A percentile compares a stretch with the other conserved stretches of the same genome.
Conservation (phyloP, 2,329 filamentous ascomycete genomes). For the Septoria petroselini region DNA sequence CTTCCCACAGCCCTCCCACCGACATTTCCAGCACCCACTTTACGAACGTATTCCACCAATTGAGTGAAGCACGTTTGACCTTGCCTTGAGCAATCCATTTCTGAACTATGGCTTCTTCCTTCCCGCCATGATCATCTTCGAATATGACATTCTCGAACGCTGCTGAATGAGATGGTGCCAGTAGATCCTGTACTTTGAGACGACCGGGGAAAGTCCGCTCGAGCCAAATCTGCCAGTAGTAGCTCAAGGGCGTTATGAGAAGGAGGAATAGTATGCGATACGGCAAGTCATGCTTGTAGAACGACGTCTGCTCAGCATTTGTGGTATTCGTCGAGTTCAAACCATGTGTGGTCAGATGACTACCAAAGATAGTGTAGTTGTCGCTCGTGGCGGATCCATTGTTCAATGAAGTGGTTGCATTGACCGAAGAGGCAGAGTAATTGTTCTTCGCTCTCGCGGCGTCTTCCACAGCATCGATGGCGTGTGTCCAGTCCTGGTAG, state of each 20-base stretch:
- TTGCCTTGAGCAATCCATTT: slow-evolving; percentile 25
- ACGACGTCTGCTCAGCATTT: background rate
- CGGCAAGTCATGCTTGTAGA: slow-evolving; percentile 16
- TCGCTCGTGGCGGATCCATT: background rate
- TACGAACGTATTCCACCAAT: slow-evolving; percentile 20
- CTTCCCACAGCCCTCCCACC: slow-evolving; percentile 4
- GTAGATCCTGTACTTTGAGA: background rate
- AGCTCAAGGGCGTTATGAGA: slow-evolving; percentile 10
- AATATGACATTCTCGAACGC: slow-evolving; percentile 3
- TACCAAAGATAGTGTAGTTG: background rate
- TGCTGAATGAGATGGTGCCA: no score
- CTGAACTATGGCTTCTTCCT: slow-evolving; percentile 20
- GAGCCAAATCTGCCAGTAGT: slow-evolving; percentile 25
- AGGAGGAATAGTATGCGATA: slow-evolving; percentile 6
- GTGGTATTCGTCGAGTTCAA: background rate
- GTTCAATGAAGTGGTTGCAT: background rate
- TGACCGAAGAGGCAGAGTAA: background rate
- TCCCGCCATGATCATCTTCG: background rate
- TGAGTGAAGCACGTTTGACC: slow-evolving; percentile 18
- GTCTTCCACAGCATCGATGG: background rate
- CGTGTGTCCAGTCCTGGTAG: background rate
- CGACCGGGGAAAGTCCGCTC: slow-evolving; percentile 19
- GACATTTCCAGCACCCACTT: slow-evolving; percentile 22
- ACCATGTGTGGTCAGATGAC: no score
- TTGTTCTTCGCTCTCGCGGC: background rate